These are phyloP conservation scores for Ustilago tritici DNA, from an alignment of 1,284 basidiomycete genomes.

Conservation along the genomic window DNA sequence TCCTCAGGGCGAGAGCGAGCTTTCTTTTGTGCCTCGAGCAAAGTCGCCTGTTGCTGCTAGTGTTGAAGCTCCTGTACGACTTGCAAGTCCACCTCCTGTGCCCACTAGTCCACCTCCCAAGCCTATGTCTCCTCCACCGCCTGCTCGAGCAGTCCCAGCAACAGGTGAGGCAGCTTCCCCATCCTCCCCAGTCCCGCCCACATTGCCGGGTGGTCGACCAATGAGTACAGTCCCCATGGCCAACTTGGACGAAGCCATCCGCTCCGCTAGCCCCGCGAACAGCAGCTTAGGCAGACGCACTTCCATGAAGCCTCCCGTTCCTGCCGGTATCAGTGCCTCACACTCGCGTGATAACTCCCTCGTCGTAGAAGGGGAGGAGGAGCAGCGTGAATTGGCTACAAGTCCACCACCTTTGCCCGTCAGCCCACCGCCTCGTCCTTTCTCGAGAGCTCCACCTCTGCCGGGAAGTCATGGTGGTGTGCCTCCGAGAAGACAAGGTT, in stretches of 20 bases:
- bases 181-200: constrained; percentile 23
- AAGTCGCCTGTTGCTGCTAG: constrained; percentile 36
- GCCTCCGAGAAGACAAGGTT: constrained; percentile 68
- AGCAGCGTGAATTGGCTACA: constrained; percentile 70
- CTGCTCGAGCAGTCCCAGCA: constrained; percentile 26
- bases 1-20: constrained; percentile 62
- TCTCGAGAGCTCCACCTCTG: constrained; percentile 84
- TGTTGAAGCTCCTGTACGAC: constrained; percentile 24
- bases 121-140: constrained; percentile 34
- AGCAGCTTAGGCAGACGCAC: constrained; percentile 30
- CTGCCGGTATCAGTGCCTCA: constrained; percentile 23
- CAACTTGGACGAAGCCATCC: constrained; percentile 40
- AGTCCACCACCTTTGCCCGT: constrained; percentile 67
- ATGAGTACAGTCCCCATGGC: constrained; percentile 43
- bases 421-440: constrained; percentile 75
- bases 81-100: constrained; percentile 33
- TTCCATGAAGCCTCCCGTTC: constrained; percentile 46
- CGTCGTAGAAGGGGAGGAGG: constrained; percentile 26
- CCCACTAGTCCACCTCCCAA: constrained; percentile 37
- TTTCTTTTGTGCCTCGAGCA: constrained; percentile 47
- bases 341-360: constrained; percentile 36
- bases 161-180: constrained; percentile 24
- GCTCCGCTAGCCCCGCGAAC: constrained; percentile 37
- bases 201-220: constrained; percentile 35
- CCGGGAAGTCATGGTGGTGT: constrained; percentile 85